A percentile compares a stretch with the other conserved stretches of the same genome.
These are phyloP conservation scores for Mycena rosella DNA, from an alignment of 768 basidiomycete species.

Conservation along the genomic window DNA sequence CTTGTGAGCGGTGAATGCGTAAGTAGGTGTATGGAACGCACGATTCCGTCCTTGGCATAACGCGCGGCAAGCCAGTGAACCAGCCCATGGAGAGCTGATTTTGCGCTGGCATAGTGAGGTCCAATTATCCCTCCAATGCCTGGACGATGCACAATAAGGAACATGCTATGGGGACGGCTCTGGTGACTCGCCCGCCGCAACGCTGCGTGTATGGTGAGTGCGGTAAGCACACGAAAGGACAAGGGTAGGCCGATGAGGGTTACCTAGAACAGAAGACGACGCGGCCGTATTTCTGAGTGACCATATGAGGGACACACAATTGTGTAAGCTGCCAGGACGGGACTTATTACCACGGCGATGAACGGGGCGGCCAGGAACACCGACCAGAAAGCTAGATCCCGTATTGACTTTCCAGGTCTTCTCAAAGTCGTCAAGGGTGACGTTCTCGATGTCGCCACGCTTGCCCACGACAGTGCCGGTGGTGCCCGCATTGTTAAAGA, in stretches of 20 bases:
- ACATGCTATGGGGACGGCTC: no score
- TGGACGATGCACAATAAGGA: constrained; percentile 7
- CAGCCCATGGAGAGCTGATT: constrained; percentile 66
- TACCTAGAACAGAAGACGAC: constrained; percentile 67
- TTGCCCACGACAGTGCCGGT: constrained; percentile 57
- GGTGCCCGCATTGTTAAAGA: constrained; percentile 66
- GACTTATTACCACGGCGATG: no score
- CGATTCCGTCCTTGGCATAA: constrained; percentile 65
- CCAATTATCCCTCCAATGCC: constrained; percentile 68
- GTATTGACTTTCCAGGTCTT: constrained; percentile 62
- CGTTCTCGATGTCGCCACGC: constrained; percentile 56
- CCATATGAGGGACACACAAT: constrained; percentile 64
- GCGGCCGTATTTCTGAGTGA: constrained; percentile 60
- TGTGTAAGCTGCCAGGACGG: constrained; percentile 60
- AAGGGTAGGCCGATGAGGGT: neutral
- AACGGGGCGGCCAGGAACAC: neutral
- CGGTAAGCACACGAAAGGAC: neutral
- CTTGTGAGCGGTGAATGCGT: neutral
- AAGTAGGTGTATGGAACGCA: constrained; percentile 39
- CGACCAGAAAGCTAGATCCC: constrained; percentile 60
- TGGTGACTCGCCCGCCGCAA: constrained; percentile 56
- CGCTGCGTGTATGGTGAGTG: constrained; percentile 43
- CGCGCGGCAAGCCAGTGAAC: constrained; percentile 67
- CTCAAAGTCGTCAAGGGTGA: constrained; percentile 39
- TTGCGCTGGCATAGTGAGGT: constrained; percentile 69